A percentile compares a stretch with the other conserved stretches of the same genome.
These are phyloP conservation scores for Ceratobasidium sp. DNA, from an alignment of 1,284 basidiomycete species.

Conservation along the genomic window DNA sequence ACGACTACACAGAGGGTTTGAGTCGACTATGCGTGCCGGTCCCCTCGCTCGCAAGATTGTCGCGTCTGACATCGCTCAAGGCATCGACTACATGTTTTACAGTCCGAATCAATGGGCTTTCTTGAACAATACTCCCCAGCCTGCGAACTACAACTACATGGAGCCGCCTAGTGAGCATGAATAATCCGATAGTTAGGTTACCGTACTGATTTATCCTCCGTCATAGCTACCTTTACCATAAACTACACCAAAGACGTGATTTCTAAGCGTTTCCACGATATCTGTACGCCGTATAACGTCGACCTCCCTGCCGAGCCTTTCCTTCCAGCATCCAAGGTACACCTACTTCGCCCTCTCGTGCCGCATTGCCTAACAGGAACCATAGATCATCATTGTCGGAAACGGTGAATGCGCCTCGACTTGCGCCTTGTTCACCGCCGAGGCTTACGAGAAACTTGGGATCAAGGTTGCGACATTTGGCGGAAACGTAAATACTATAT, in stretches of 20 bases:
- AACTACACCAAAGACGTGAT: constrained; percentile 15
- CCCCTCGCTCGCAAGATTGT: constrained; percentile 40
- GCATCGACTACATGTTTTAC: constrained; percentile 34
- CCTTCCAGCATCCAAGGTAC: constrained; percentile 65
- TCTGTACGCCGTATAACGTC: constrained; percentile 57
- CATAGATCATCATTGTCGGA: constrained; percentile 58
- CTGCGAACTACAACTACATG: constrained; percentile 65
- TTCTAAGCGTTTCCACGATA: constrained; percentile 55
- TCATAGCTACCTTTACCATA: neutral
- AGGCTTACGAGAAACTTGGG: constrained; percentile 71
- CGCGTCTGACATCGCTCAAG: constrained; percentile 28
- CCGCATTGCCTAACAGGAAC: constrained; percentile 15
- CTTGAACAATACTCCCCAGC: constrained; percentile 66
- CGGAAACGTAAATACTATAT: constrained; percentile 57
- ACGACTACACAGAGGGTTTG: constrained; percentile 57
- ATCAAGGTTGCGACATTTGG: constrained; percentile 73
- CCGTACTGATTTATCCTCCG: neutral
- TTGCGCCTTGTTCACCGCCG: constrained; percentile 73
- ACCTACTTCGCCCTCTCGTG: neutral
- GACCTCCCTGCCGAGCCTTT: constrained; percentile 65
- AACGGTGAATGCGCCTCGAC: constrained; percentile 73
- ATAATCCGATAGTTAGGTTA: neutral
- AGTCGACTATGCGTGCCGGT: constrained; percentile 63
- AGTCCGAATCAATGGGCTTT: constrained; percentile 59
- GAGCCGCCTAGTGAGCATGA: constrained; percentile 57